Conservation (phyloP, 2,329 filamentous ascomycete genomes). For the Diplodia scrobiculata region DNA sequence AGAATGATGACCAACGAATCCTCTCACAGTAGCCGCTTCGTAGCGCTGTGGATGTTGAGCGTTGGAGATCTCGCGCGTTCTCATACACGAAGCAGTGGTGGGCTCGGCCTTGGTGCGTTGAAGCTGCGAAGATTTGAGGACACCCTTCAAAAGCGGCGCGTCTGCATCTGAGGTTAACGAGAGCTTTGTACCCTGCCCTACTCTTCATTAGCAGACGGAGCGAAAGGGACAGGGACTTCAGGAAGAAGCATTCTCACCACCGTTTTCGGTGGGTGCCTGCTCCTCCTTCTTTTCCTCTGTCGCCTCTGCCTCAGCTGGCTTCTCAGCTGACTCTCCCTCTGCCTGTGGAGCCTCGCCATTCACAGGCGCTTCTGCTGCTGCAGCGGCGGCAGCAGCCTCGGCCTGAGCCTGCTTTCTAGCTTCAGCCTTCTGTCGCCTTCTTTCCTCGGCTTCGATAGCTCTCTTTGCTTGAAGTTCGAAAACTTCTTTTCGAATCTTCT, state of each 20-base stretch:
- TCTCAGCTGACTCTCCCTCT: not conserved
- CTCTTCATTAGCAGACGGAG: slow-evolving; percentile 22
- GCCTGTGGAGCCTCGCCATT: slow-evolving; percentile 32
- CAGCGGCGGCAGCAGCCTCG: slow-evolving; percentile 37
- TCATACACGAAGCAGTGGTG: not conserved
- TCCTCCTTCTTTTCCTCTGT: slow-evolving; percentile 27
- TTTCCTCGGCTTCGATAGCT: slow-evolving; percentile 52
- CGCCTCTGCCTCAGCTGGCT: not conserved
- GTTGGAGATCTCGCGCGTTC: not conserved
- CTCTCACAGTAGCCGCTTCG: slow-evolving; percentile 1
- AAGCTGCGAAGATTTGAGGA: not conserved
- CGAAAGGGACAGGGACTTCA: slow-evolving; percentile 1
- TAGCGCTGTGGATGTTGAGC: not conserved
- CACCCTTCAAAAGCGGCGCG: not conserved
- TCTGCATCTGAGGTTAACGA: not conserved
- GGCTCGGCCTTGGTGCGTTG: not conserved
- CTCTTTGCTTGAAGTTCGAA: slow-evolving; percentile 57
- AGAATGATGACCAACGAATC: not conserved
- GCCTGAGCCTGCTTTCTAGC: slow-evolving; percentile 35
- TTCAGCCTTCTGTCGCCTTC: slow-evolving; percentile 30
- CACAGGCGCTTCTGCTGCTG: slow-evolving; percentile 32
- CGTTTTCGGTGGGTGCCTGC: slow-evolving; percentile 28
- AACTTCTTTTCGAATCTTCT: slow-evolving; percentile 77
- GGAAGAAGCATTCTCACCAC: slow-evolving; percentile 26
- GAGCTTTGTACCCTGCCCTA: not conserved